Evolutionary conservation across 2,329 filamentous ascomycete genomes (phyloP).

Genomic region (Penicillium griseofulvum): DNA sequence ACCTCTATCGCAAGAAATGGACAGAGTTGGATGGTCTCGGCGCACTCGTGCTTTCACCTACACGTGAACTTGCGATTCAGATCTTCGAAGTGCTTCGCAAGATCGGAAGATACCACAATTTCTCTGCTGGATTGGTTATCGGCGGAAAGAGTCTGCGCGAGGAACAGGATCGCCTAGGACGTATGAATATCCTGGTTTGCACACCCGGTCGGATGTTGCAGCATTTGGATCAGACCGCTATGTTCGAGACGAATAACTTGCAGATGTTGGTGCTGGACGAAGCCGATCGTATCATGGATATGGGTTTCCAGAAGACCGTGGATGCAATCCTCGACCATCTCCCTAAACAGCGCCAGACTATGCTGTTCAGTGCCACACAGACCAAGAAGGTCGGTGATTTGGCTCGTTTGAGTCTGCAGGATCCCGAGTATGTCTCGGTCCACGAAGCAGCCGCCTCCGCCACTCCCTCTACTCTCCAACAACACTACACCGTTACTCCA

Average conservation of each 20-base stretch:
- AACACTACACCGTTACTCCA: conserved; percentile 86
- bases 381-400: conserved; percentile 92
- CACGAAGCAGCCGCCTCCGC: conserved; percentile 78
- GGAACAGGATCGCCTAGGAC: conserved; percentile 75
- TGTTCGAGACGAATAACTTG: conserved; percentile 84
- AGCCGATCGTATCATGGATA: conserved; percentile 93
- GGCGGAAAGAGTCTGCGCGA: conserved; percentile 89
- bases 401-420: conserved; percentile 78
- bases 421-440: conserved; percentile 93
- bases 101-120: conserved; percentile 81
- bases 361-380: conserved; percentile 95
- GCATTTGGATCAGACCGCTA: conserved; percentile 89
- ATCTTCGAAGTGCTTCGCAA: conserved; percentile 94
- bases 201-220: conserved; percentile 94
- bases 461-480: conserved; percentile 79
- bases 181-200: conserved; percentile 97
- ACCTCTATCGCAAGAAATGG: conserved; percentile 84
- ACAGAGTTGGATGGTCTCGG: conserved; percentile 88
- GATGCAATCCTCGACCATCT: conserved; percentile 93
- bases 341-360: conserved; percentile 78
- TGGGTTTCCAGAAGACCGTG: conserved; percentile 88
- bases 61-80: conserved; percentile 90
- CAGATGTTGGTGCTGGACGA: conserved; percentile 94
- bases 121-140: conserved; percentile 90
- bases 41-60: conserved; percentile 89